Conservation (phyloP, 768 basidiomycete genomes). For the Pisolithus marmoratus region DNA sequence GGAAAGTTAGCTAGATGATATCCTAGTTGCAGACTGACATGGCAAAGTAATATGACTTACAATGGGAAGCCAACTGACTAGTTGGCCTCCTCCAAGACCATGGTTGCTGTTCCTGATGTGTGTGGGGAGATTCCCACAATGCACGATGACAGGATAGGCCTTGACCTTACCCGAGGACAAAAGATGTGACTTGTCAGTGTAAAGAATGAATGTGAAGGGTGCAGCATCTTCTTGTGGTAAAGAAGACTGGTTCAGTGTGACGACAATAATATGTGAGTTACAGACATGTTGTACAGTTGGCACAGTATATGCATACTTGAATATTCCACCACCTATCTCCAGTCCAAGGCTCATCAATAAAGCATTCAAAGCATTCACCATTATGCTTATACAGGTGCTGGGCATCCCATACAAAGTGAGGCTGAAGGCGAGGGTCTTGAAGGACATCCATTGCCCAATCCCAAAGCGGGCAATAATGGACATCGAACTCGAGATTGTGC, state of each 20-base stretch:
- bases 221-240: slow-evolving; percentile 7
- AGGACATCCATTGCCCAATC: slow-evolving; percentile 8
- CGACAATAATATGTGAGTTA: background rate
- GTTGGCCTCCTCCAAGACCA: background rate
- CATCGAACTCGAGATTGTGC: background rate
- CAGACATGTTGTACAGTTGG: background rate
- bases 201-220: slow-evolving; percentile 31
- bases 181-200: slow-evolving; percentile 36
- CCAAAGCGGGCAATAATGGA: slow-evolving; percentile 1
- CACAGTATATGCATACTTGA: slow-evolving; percentile 22
- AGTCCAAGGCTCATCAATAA: slow-evolving; percentile 34
- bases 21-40: no score
- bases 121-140: slow-evolving; percentile 27
- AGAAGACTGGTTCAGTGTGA: background rate
- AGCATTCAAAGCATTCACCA: slow-evolving; percentile 19
- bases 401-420: slow-evolving; percentile 30
- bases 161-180: slow-evolving; percentile 33
- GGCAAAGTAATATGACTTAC: slow-evolving; percentile 4
- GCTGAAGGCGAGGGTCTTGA: slow-evolving; percentile 1
- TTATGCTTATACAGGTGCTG: slow-evolving; percentile 23
- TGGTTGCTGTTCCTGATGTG: no score
- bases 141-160: slow-evolving; percentile 31
- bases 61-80: slow-evolving; percentile 14
- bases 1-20: background rate
- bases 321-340: slow-evolving; percentile 31